Percentiles rank a stretch among this genome's conserved stretches.
phyloP scores from a whole-genome alignment of 2,329 filamentous ascomycete species.

The Dactylellina leptospora region DNA sequence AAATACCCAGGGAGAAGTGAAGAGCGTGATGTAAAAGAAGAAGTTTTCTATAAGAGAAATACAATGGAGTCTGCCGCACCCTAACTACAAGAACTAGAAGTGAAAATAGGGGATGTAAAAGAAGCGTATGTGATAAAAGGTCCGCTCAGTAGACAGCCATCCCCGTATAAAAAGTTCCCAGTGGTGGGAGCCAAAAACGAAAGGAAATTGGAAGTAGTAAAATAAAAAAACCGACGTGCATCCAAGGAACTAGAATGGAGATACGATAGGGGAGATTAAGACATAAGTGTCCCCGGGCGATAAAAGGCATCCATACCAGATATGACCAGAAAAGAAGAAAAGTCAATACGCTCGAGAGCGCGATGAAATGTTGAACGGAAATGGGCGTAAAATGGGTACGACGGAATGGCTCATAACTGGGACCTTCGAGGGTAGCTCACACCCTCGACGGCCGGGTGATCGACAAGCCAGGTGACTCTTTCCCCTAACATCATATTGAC shows the following conservation, averaged over 20 bases:
- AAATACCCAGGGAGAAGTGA: not conserved
- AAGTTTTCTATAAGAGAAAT: conserved; percentile 19
- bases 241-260: not conserved
- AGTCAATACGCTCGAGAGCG: conserved; percentile 29
- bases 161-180: not conserved
- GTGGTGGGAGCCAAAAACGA: not conserved
- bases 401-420: conserved; percentile 62
- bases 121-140: not conserved
- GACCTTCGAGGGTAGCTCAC: conserved; percentile 81
- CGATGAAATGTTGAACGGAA: conserved; percentile 3
- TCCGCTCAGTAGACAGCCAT: conserved; percentile 1
- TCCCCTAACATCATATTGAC: conserved; percentile 86
- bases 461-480: conserved; percentile 94
- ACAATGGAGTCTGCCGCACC: conserved; percentile 36
- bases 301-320: not conserved
- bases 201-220: not conserved
- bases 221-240: conserved; percentile 37
- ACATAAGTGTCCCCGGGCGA: not conserved
- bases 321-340: conserved; percentile 7
- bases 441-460: conserved; percentile 83
- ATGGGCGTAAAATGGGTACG: conserved; percentile 1
- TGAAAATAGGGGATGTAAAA: not conserved
- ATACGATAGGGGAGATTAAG: not conserved
- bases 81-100: conserved; percentile 27
- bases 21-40: not conserved